Base-by-base conservation (phyloP, 129 eudicot genomes). In the Sambucus nigra region DNA sequence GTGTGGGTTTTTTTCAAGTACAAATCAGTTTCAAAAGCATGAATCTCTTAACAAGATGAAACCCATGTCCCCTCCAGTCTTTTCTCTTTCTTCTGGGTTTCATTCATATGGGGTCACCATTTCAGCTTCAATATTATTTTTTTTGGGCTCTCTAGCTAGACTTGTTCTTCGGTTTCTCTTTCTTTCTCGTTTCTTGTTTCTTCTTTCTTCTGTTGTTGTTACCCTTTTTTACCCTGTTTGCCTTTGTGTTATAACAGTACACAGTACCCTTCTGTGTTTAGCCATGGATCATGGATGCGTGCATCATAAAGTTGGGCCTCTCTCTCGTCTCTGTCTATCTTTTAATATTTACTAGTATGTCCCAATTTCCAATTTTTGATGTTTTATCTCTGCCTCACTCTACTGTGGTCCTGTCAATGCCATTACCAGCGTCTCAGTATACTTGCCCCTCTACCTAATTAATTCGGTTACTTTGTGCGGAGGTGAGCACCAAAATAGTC, bases 271-370 rank as follows among this genome's bases (percentile, higher is more conserved):
- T 16, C 48, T 75, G 70, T 70, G 67, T 65, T 11, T 69, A 70
- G n/a, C n/a, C n/a, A n/a, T n/a, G n/a, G 75, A 86, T 75, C 87
- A 69, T 76, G 83, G 85, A 75, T 79, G 94, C 67, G 78, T 69
- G 70, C 73, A 83, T 66, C 80, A 66, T 31, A 63, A 71, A 72
- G 67, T 63, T 51, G 59, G 40, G 41, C 45, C 41, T 31, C 53
- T 45, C 70, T 57, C 59, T 51, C 27, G n/a, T 59, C 59, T 63
- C 63, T 49, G 25, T 61, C 71, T 49, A 57, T 26, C 62, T 32
- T 56, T 0, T 14, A 40, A 40, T 40, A 10, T 40, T 31, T 31
- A n/a, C n/a, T n/a, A n/a, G n/a, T n/a, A n/a, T n/a, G n/a, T n/a
- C n/a, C n/a, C n/a, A n/a, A n/a, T n/a, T n/a, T n/a, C n/a, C n/a